Percentiles rank a stretch among this genome's conserved stretches.
Conservation (phyloP, 2,329 filamentous ascomycete species). For the Dactylella cylindrospora region DNA sequence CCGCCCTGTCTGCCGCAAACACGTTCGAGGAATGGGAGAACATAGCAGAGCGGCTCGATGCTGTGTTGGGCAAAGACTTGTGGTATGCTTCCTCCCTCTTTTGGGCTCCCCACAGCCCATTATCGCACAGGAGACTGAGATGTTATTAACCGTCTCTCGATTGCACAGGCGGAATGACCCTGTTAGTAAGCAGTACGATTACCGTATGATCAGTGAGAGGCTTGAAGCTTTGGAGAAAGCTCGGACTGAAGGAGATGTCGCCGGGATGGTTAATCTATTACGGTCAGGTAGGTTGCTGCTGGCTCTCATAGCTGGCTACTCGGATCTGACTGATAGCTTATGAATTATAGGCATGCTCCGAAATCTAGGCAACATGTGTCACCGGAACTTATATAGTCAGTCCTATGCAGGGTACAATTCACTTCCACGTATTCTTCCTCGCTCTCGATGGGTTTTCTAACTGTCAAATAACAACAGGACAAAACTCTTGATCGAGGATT, state of each 20-base stretch:
- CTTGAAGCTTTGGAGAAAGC: conserved; percentile 70
- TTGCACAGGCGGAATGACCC: conserved; percentile 72
- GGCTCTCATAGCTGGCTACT: background rate
- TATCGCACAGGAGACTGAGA: background rate
- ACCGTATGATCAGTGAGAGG: conserved; percentile 76
- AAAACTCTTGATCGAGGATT: conserved; percentile 87
- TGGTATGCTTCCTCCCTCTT: conserved; percentile 59
- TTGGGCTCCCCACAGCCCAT: too few relatives aligned
- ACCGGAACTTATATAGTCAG: conserved; percentile 76
- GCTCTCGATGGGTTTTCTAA: background rate
- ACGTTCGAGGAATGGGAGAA: conserved; percentile 84
- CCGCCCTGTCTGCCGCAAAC: conserved; percentile 63
- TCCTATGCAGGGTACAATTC: conserved; percentile 65
- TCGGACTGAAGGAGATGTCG: conserved; percentile 70
- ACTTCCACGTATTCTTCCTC: background rate
- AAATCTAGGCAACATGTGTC: conserved; percentile 88
- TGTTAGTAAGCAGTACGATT: conserved; percentile 80
- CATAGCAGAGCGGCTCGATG: conserved; percentile 79
- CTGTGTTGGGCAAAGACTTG: conserved; percentile 73
- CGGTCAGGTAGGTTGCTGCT: conserved; percentile 62
- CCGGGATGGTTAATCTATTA: conserved; percentile 74
- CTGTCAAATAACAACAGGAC: conserved; percentile 57
- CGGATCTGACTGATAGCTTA: background rate
- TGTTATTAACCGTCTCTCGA: background rate
- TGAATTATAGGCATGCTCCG: conserved; percentile 62